Base-by-base conservation (phyloP, 139 green algal species). In the Chlamydomonas incerta region DNA sequence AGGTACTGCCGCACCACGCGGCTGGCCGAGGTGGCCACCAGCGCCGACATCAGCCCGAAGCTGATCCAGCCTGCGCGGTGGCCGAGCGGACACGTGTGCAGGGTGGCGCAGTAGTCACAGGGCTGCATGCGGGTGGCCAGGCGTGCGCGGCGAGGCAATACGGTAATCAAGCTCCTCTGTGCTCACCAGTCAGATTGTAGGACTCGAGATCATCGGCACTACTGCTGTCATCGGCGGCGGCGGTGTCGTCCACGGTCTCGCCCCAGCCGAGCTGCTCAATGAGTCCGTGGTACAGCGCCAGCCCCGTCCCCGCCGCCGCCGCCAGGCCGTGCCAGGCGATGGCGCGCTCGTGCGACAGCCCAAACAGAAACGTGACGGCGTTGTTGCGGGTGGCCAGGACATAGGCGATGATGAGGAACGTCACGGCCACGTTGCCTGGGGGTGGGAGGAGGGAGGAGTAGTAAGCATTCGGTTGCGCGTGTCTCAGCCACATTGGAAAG, bases 271-370 rank as follows among this genome's bases (percentile, higher is more conserved):
- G 31, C n/a, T 72, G 66, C 33, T 72, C 66, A 1, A 72, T n/a
- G 17, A 72, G 66, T 0, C 66, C 66, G 33, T 72, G 66, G 31
- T 72, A 46, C 31, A 72, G 66, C 66, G 66, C 31, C 31, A 72
- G 31, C 9, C 5, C 66, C 31, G 31, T 50, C 26, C 31, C 66
- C 31, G 18, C 10, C 31, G 21, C 33, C 33, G 66, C 66, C 2
- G 21, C 18, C 33, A 70, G 52, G n/a, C 35, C 60, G 74, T 81
- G 74, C 74, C 74, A 81, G 29, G 29, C 21, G n/a, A 81, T 37
- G 28, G 34, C 52, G 28, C 74, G 74, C 52, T 81, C 74, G 52
- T 70, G 60, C n/a, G 74, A 65, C 29, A 81, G 74, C 47, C 74
- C 74, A 28, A 81, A 29, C 74, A 81, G 46, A 28, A 81, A 65